Evolutionary conservation across 495 filamentous ascomycete species (phyloP), one percentile per base, ranked within the genome.

Genomic region (Penicillium cosmopolitanum): DNA sequence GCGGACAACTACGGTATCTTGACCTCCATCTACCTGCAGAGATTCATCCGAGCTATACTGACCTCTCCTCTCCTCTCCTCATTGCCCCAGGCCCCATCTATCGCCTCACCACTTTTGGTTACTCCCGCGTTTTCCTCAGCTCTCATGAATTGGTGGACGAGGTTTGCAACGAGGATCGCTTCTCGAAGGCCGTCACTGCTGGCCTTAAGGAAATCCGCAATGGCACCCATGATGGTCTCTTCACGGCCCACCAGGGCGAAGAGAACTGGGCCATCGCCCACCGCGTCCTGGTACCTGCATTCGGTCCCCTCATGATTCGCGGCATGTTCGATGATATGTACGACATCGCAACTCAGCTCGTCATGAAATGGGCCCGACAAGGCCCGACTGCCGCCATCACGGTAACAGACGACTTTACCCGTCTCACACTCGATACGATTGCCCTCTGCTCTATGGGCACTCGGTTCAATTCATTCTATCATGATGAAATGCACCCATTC

Each of bases 281-380:
- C 66, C 76, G 90, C n/a, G 80, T 90, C 18, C 72, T 81, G 16
- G 64, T 73, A 40, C 88, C 88, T 4, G 88, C 85, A 4, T 91
- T 95, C 69, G 89, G 89, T 0, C 90, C 90, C 3, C 62, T 90
- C 33, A 77, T 83, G 9, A 87, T 95, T 64, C 81, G 73, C 23
- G 75, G 68, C 51, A 92, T 92, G 89, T 91, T 88, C 62, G 75
- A 82, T 56, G 87, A 89, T 55, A 92, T 93, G 89, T 85, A 88
- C 57, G 90, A 92, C 64, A 84, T 92, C 50, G 82, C 85, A 0
- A 74, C 73, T 1, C 89, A 94, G 58, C 74, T 93, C n/a, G 80
- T 83, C 10, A 78, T 90, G 61, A 92, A 92, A 72, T 93, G 88
- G 87, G 88, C 86, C 15, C 83, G 89, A 28, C 79, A 83, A 58